phyloP scores from a whole-genome alignment of 2,329 filamentous ascomycete species.

The Pseudogymnoascus sp. region DNA sequence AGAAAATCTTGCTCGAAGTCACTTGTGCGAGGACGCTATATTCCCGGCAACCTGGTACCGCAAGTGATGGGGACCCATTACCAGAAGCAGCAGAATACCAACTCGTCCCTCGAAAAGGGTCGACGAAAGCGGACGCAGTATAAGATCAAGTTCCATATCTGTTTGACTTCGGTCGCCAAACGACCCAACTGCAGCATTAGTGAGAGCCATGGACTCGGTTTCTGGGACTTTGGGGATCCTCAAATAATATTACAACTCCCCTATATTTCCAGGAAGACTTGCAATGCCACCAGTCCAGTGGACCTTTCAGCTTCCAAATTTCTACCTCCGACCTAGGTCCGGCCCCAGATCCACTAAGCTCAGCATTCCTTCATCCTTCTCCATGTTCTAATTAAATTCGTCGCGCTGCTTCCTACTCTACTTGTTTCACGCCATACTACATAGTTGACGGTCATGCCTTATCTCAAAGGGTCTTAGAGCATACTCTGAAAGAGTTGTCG shows the following conservation, averaged over 20 bases:
- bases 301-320: background rate
- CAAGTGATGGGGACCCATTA: background rate
- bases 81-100: slow-evolving; percentile 4
- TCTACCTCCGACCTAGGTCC: background rate
- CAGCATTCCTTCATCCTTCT: background rate
- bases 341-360: background rate
- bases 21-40: background rate
- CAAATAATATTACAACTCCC: slow-evolving; percentile 4
- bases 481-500: background rate
- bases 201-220: slow-evolving; percentile 8
- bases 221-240: slow-evolving; percentile 3
- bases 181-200: background rate
- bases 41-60: background rate
- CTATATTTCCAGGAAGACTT: background rate
- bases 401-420: background rate
- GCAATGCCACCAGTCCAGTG: background rate
- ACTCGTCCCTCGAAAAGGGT: background rate
- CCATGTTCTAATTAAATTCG: background rate
- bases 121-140: background rate
- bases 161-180: slow-evolving; percentile 1
- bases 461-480: slow-evolving; percentile 1
- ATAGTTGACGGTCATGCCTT: background rate
- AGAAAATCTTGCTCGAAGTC: background rate
- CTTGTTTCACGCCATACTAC: slow-evolving; percentile 6
- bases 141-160: slow-evolving; percentile 5